Evolutionary conservation across 176 grass and related monocot species (phyloP), one percentile per base, ranked within the genome.

Genomic region (Elymus sibiricus): DNA sequence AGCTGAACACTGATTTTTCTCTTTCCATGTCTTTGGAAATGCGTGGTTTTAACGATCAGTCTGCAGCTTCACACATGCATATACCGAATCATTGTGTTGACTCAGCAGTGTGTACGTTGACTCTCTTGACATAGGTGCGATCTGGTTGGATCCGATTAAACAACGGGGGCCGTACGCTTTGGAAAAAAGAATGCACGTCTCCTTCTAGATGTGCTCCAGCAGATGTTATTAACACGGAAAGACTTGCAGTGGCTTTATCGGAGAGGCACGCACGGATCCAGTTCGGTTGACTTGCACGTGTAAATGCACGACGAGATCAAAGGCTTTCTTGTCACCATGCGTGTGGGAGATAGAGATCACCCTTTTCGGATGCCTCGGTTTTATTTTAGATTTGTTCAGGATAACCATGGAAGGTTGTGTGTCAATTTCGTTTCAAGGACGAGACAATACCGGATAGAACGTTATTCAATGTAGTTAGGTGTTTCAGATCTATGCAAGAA

Each of bases 141-240:
- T 32, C 44, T 13, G 22, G 21, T 25, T 79, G 59, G 32, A 58
- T 79, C 70, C 5, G 32, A 55, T 68, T 85, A 67, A 85, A 85
- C 72, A 53, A 49, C 51, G 22, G 16, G n/a, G 13, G 21, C 29
- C 10, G 9, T 24, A 8, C 7, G 13, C 2, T 47, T 25, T 77
- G 44, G 16, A 68, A 53, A 68, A 86, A 43, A 21, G 7, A 66
- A 60, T 13, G 13, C 6, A 1, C 22, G 21, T 11, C 7, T 11
- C 58, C 55, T 62, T 76, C 39, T 47, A 75, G 58, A 76, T 24
- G 56, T 60, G 7, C 51, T 21, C 9, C 34, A 0, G 37, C 11
- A 49, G 55, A n/a, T 22, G 11, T 31, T 13, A 53, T 44, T 6
- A 28, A 28, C 25, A 7, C 25, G 22, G 4, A 7, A 63, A 29